Percentiles rank a stretch among this genome's conserved stretches.
Evolutionary conservation across 2,329 filamentous ascomycete species (phyloP).

Genomic region (Emmonsiellopsis sp.): DNA sequence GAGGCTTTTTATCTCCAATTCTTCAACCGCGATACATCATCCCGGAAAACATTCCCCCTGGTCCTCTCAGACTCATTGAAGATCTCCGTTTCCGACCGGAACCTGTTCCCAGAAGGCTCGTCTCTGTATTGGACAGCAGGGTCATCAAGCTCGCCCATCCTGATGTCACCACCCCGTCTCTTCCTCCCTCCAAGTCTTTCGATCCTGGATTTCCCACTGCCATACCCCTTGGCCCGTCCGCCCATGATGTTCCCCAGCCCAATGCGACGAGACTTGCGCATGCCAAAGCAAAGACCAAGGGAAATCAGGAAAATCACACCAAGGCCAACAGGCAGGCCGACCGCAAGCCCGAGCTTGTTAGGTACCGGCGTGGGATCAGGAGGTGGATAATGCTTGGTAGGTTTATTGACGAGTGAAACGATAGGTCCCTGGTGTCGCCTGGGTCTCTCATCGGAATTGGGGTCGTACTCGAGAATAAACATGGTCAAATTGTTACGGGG

Average conservation of each 20-base stretch:
- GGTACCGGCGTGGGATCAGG: slow-evolving; percentile 19
- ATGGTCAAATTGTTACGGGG: slow-evolving; percentile 28
- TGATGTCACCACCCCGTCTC: slow-evolving; percentile 14
- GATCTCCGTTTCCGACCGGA: slow-evolving; percentile 17
- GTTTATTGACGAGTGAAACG: slow-evolving; percentile 25
- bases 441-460: slow-evolving; percentile 14
- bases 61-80: slow-evolving; percentile 19
- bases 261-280: slow-evolving; percentile 30
- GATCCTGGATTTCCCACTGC: slow-evolving; percentile 23
- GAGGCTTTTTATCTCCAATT: slow-evolving; percentile 19
- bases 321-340: slow-evolving; percentile 34
- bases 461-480: slow-evolving; percentile 24
- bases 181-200: slow-evolving; percentile 25
- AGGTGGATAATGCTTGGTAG: slow-evolving; percentile 24
- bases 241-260: slow-evolving; percentile 28
- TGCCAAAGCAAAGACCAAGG: slow-evolving; percentile 30
- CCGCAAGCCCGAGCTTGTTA: slow-evolving; percentile 27
- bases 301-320: slow-evolving; percentile 27
- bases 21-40: slow-evolving; percentile 29
- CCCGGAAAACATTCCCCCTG: slow-evolving; percentile 24
- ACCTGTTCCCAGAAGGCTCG: slow-evolving; percentile 12
- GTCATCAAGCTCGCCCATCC: slow-evolving; percentile 22
- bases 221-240: slow-evolving; percentile 27
- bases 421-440: slow-evolving; percentile 23
- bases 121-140: slow-evolving; percentile 16